phyloP scores from a whole-genome alignment of 345 rosid species.

The Gossypium arboreum region DNA sequence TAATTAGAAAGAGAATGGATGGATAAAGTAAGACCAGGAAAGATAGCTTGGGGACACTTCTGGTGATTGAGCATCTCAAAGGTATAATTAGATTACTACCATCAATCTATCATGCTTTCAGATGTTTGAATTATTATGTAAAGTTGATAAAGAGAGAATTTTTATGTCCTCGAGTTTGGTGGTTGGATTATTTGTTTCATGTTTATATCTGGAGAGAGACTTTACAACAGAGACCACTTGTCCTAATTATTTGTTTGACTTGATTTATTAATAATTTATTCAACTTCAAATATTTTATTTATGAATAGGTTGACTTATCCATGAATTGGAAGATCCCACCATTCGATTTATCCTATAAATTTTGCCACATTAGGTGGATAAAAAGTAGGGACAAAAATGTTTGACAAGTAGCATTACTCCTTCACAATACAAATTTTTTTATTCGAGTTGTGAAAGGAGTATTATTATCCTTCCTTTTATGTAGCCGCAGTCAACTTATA shows the following conservation, averaged over 20 bases:
- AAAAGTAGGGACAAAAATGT: not conserved
- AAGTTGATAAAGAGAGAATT: not conserved
- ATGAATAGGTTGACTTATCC: not conserved
- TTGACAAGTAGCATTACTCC: not conserved
- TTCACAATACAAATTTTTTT: not conserved
- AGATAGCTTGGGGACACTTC: not conserved
- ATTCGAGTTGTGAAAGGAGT: not conserved
- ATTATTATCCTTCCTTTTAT: not conserved
- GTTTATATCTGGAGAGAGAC: not conserved
- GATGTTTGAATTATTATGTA: not conserved
- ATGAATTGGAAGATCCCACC: not conserved
- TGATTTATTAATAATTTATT: not conserved
- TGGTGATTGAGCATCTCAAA: not conserved
- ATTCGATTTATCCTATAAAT: not conserved
- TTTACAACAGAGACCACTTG: not conserved
- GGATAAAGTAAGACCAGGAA: not conserved
- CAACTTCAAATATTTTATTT: not conserved
- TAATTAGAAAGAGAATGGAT: not conserved
- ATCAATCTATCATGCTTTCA: not conserved
- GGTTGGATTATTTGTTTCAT: conserved; percentile 3
- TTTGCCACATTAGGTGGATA: not conserved
- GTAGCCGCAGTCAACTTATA: not conserved
- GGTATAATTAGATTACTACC: not conserved
- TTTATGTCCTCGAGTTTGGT: conserved; percentile 6
- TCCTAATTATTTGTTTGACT: not conserved